A percentile compares a stretch with the other conserved stretches of the same genome.
phyloP scores from a whole-genome alignment of 495 filamentous ascomycete species.

The Neurospora sp. region DNA sequence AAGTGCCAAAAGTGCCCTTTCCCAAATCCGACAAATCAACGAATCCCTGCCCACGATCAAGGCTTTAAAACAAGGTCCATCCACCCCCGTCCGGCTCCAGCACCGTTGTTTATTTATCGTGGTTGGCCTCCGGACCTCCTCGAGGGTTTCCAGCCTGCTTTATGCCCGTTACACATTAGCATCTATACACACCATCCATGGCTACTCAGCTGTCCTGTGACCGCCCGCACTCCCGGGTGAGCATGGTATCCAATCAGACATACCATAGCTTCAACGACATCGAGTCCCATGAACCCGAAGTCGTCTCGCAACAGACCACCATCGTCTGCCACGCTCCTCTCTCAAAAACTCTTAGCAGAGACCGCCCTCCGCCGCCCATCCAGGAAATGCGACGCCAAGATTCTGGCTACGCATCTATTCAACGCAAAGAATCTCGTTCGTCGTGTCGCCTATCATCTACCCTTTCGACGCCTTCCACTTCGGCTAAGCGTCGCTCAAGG shows the following conservation, averaged over 20 bases:
- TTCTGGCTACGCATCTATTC: constrained; percentile 39
- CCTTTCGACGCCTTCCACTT: constrained; percentile 16
- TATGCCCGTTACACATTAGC: constrained; percentile 6
- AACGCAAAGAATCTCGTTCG: constrained; percentile 16
- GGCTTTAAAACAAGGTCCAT: neutral
- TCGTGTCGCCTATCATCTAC: constrained; percentile 16
- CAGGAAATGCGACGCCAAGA: constrained; percentile 37
- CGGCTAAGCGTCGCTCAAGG: constrained; percentile 21
- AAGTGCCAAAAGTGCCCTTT: neutral
- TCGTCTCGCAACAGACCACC: constrained; percentile 3
- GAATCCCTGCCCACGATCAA: neutral
- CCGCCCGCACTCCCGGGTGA: constrained; percentile 30
- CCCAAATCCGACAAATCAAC: neutral
- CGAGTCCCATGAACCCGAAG: constrained; percentile 25
- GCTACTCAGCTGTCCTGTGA: constrained; percentile 22
- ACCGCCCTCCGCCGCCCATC: constrained; percentile 8
- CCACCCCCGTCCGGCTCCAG: neutral
- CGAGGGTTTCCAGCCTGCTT: constrained; percentile 5
- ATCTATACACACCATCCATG: constrained; percentile 22
- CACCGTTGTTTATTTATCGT: constrained; percentile 2
- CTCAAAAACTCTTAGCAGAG: neutral
- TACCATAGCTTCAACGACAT: constrained; percentile 40
- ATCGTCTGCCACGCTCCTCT: constrained; percentile 1
- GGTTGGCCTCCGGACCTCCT: neutral
- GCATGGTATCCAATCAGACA: constrained; percentile 33